Base-by-base conservation (phyloP, 75 land plant genomes). In the Gnetum montanum region DNA sequence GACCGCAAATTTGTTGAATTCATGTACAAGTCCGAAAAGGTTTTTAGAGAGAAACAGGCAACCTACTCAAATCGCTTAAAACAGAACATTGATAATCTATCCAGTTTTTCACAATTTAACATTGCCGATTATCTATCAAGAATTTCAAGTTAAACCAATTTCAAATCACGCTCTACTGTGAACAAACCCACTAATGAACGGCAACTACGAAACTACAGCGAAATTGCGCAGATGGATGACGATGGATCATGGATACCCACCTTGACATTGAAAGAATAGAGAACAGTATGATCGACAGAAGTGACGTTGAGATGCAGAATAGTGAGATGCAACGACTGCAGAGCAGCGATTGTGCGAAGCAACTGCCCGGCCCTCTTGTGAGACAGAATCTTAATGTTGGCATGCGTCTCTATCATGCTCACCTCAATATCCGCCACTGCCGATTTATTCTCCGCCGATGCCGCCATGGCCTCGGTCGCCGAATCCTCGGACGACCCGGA, bases 261-360 rank as follows among this genome's bases (percentile, higher is more conserved):
- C 82, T 82, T 76, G 43, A 73, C 73, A 22, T 74, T 69, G 56
- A 85, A 66, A 46, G 87, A 74, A 58, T 83, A 85, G 59, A 85
- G 80, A 12, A 83, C 80, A 43, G 73, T 55, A 15, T 69, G 57
- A 20, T 83, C 77, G 22, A 70, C 46, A 36, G 90, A 71, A 31
- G 87, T 78, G 38, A 78, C 70, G 34, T 85, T 85, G 24, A 81
- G 71, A 49, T 85, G 90, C 16, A 85, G 64, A 34, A 79, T 61
- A 18, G 67, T 63, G 24, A 85, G 66, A 25, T 34, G 33, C 5
- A 83, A 54, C 27, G 49, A 65, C 25, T 71, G 67, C 24, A 85
- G 59, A 44, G 71, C 83, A 4, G 55, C 59, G 11, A 78, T 66
- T 36, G 72, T 60, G 27, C 47, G 65, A 25, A 71, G 65, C 6